These are phyloP conservation scores for Sinapis alba DNA, from an alignment of 441 rosid species.

Conservation along the genomic window DNA sequence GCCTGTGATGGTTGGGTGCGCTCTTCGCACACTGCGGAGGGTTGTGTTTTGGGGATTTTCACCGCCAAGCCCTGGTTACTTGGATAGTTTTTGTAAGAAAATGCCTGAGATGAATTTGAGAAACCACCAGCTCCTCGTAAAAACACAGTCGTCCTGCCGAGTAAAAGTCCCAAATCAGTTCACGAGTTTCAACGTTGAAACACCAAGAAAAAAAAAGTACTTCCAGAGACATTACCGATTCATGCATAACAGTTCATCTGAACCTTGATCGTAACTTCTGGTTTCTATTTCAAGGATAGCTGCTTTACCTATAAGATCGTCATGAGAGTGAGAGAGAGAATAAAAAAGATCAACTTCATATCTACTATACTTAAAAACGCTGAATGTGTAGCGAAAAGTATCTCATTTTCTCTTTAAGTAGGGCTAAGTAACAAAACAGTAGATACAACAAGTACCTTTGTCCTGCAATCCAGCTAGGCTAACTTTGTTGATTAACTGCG, in stretches of 20 bases:
- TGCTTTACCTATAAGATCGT: constrained; percentile 71
- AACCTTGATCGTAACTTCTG: constrained; percentile 69
- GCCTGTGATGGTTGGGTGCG: constrained; percentile 84
- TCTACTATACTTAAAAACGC: not conserved
- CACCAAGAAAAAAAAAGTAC: constrained; percentile 2
- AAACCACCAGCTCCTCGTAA: constrained; percentile 94
- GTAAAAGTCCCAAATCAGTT: constrained; percentile 22
- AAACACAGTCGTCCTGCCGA: constrained; percentile 61
- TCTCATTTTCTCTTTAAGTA: not conserved
- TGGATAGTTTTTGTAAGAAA: constrained; percentile 75
- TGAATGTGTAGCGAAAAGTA: not conserved
- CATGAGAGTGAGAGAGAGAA: not conserved
- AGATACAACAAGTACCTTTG: constrained; percentile 58
- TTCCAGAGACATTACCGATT: constrained; percentile 54
- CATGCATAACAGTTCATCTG: constrained; percentile 79
- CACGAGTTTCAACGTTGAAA: not conserved
- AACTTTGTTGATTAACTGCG: constrained; percentile 74
- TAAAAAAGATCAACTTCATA: not conserved
- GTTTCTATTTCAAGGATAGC: constrained; percentile 83
- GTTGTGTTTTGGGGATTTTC: constrained; percentile 69
- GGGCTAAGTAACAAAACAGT: not conserved
- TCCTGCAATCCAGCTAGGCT: constrained; percentile 87
- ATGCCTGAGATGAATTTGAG: constrained; percentile 71
- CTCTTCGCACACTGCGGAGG: constrained; percentile 68
- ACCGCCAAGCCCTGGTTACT: constrained; percentile 55